A percentile compares a stretch with the other conserved stretches of the same genome.
These are phyloP conservation scores for Jaminaea rosea DNA, from an alignment of 1,284 basidiomycete genomes.

Conservation along the genomic window DNA sequence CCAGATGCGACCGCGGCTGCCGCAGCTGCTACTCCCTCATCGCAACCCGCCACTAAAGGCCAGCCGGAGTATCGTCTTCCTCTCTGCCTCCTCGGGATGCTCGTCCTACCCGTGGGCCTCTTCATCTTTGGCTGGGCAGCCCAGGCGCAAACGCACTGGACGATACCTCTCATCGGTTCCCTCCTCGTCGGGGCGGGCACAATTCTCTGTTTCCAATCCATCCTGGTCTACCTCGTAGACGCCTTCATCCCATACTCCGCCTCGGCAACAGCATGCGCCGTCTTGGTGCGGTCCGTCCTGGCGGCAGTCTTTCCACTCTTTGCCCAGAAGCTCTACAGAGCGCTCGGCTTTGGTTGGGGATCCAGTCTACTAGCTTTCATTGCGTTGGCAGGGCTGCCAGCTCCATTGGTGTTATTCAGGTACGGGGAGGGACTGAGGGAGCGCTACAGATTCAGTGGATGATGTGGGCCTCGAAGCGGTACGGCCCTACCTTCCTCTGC, in stretches of 20 bases:
- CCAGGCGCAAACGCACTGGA: constrained; percentile 20
- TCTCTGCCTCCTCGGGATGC: constrained; percentile 50
- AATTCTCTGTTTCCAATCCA: constrained; percentile 50
- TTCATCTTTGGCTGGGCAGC: constrained; percentile 46
- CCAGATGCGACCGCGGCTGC: neutral
- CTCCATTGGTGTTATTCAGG: constrained; percentile 48
- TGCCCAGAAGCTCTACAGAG: constrained; percentile 48
- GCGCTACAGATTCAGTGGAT: constrained; percentile 25
- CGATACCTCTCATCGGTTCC: constrained; percentile 26
- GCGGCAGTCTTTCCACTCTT: constrained; percentile 51
- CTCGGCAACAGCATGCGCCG: constrained; percentile 48
- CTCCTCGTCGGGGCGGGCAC: constrained; percentile 28
- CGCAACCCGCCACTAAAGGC: constrained; percentile 13
- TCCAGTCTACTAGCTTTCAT: constrained; percentile 48
- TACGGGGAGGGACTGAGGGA: constrained; percentile 46
- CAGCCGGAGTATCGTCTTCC: constrained; percentile 44
- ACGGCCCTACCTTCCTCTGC: neutral
- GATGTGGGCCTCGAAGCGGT: too few species aligned
- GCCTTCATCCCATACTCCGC: constrained; percentile 51
- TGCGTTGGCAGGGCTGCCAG: constrained; percentile 48
- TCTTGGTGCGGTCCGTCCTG: constrained; percentile 43
- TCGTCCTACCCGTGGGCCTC: constrained; percentile 49
- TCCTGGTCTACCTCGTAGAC: constrained; percentile 50
- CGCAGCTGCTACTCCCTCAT: neutral
- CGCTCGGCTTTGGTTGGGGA: constrained; percentile 51